Base-by-base conservation (phyloP, 768 basidiomycete species). In the Strobilomyces dryophilus region DNA sequence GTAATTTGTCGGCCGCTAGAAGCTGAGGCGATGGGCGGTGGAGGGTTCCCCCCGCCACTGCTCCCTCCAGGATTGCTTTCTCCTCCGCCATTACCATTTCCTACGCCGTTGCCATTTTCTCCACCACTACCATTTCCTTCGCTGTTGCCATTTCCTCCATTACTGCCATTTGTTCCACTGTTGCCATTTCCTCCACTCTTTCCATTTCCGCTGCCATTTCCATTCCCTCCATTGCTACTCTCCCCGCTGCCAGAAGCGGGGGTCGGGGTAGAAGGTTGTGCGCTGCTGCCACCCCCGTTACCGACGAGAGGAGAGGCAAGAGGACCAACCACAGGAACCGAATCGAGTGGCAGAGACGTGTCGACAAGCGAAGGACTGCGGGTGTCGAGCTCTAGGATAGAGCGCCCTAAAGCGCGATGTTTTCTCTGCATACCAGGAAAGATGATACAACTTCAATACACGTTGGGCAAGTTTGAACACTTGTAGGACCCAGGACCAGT, bases 331-430 rank as follows among this genome's bases (percentile, higher is more conserved):
- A 79, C 45, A 3, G 79, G 76, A 35, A 79, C 61, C 8, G 74
- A 69, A 51, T 34, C 8, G 21, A 51, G 8, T 26, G 47, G 8
- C 24, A 75, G 55, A 31, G 74, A 67, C 3, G 76, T 59, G 34
- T 70, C 68, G 37, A 75, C 63, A 55, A 75, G 73, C 2, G 68
- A 56, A 34, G 76, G 75, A 17, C 69, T 67, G 54, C 78, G 76
- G 45, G 66, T 68, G 10, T 71, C 60, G 32, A 73, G 64, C 24
- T 47, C 55, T 42, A 17, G 39, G 20, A 59, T 27, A 37, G 47
- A 56, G 36, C 54, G 59, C 15, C 36, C 42, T 18, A 61, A 20
- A 31, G 39, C 47, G 32, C 47, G 63, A 42, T 55, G 61, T 39
- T 50, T 55, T 26, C 36, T 40, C 5, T 36, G 59, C 66, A 67